Base-by-base conservation (phyloP, 371 early-diverging fungal species). In the Mortierella sp. region DNA sequence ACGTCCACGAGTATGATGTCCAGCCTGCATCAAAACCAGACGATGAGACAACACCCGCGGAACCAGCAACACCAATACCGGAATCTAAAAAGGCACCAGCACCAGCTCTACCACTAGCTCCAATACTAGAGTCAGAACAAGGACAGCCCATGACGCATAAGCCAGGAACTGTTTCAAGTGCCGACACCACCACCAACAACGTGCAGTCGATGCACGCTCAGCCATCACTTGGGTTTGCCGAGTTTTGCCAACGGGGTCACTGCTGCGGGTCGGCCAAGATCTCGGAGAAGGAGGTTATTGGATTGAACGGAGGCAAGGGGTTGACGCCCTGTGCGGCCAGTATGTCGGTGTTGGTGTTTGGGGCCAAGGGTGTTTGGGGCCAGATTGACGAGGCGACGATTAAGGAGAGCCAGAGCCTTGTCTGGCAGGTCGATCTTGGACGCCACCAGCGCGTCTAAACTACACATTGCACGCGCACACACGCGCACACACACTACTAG, bases 261-360 rank as follows among this genome's bases (percentile, higher is more conserved):
- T 86, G 87, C 65, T 86, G 87, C 44, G 87, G 87, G 7, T 74
- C 87, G 16, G 73, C 65, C 55, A 75, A 60, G 49, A 60, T 70
- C 12, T 51, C 44, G 7, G 77, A 76, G 43, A 55, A 56, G 4
- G 80, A 74, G 44, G 51, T 35, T 8, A 43, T 32, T 32, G 74
- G 68, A 29, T 11, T 38, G 4, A 29, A 32, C 4, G 76, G 78
- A 0, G 71, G 14, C 32, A 80, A 71, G 41, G 76, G 75, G 3
- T n/a, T 84, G 21, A 84, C 85, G 6, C 85, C 85, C 24, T 84
- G 85, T 58, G 85, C 77, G 54, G 74, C 78, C 12, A 84, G 85
- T 32, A 78, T 84, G 85, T 58, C 79, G 2, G 43, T 54, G 44
- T 54, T 81, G 7, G 85, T 84, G 5, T 81, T 84, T 74, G 81